These are phyloP conservation scores for Carex kokanica DNA, from an alignment of 176 grass and related monocot species.

Conservation along the genomic window DNA sequence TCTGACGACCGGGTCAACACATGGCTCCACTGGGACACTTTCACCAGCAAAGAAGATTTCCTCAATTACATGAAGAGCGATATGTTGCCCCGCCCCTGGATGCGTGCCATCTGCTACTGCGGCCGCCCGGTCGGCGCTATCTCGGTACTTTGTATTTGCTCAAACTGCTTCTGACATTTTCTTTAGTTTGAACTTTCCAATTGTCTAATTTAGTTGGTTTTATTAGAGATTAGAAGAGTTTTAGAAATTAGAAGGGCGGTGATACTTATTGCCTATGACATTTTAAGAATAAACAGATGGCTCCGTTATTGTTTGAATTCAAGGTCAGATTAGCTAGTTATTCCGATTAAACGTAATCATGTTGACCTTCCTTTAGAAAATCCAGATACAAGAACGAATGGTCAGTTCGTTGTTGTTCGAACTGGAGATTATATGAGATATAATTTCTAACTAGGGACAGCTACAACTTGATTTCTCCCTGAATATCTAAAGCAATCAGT, in stretches of 20 bases:
- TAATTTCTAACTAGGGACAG: background rate
- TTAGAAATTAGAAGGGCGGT: too few relatives aligned
- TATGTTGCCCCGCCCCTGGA: slow-evolving; percentile 67
- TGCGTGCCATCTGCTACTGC: slow-evolving; percentile 56
- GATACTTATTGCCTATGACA: background rate
- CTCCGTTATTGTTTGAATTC: background rate
- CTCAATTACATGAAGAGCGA: slow-evolving; percentile 44
- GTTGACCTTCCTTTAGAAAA: too few relatives aligned
- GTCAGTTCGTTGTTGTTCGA: background rate
- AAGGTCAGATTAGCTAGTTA: background rate
- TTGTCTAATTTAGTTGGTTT: background rate
- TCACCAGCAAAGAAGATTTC: slow-evolving; percentile 45
- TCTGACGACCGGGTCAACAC: slow-evolving; percentile 60
- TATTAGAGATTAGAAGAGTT: background rate
- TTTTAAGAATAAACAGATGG: background rate
- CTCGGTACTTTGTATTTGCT: slow-evolving; percentile 9
- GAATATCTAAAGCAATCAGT: background rate
- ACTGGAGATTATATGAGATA: background rate
- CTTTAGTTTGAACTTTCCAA: too few relatives aligned
- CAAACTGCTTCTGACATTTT: too few relatives aligned
- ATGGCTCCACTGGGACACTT: slow-evolving; percentile 50
- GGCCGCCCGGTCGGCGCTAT: slow-evolving; percentile 46
- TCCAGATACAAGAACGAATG: background rate
- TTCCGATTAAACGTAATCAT: too few relatives aligned
- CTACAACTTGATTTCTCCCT: background rate